Conservation (phyloP, 2,329 filamentous ascomycete genomes). For the Stagonosporopsis chrysanthemi region DNA sequence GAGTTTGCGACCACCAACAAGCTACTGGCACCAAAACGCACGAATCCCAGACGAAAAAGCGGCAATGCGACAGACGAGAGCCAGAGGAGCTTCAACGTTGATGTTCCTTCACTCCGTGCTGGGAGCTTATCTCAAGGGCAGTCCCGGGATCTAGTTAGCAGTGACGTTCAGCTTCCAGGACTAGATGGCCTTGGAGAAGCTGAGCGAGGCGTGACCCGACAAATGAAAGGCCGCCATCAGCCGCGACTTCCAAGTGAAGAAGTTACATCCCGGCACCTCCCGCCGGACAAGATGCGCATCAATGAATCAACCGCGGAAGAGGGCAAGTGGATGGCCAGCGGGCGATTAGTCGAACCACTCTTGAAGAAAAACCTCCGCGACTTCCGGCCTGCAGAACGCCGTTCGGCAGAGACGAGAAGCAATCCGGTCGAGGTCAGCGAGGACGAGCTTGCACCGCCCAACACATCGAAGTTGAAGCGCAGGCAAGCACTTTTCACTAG, state of each 20-base stretch:
- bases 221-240: neutral
- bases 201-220: slow-evolving; percentile 24
- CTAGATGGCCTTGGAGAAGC: slow-evolving; percentile 11
- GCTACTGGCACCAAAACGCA: neutral
- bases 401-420: neutral
- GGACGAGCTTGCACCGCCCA: slow-evolving; percentile 28
- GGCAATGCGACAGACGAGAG: neutral
- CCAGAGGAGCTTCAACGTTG: neutral
- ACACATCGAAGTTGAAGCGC: neutral
- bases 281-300: slow-evolving; percentile 24
- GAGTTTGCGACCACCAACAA: neutral
- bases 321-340: neutral
- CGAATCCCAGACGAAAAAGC: neutral
- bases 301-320: slow-evolving; percentile 30
- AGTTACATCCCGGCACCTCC: slow-evolving; percentile 23
- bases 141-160: neutral
- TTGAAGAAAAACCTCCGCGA: neutral
- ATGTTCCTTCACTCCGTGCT: neutral
- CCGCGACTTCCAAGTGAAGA: neutral
- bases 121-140: neutral
- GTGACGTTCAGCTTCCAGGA: neutral
- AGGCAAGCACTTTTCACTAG: slow-evolving; percentile 8
- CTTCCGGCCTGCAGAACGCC: neutral
- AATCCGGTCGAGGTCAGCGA: slow-evolving; percentile 16
- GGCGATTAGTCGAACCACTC: neutral